These are phyloP conservation scores for Otatea glauca DNA, from an alignment of 176 grass and related monocot species.

Conservation along the genomic window DNA sequence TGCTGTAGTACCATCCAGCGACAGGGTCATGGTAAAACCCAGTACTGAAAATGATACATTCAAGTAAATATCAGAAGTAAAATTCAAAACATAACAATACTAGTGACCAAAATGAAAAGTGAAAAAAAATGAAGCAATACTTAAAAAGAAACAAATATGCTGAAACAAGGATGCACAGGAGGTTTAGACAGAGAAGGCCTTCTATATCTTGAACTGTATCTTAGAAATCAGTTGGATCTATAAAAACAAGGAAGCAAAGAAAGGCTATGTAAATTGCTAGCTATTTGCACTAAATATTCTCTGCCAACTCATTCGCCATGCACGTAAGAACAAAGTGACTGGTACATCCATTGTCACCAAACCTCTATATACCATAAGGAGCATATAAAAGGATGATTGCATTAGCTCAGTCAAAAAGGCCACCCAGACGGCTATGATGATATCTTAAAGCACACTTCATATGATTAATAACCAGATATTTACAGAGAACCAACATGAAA, in stretches of 20 bases:
- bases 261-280: neutral
- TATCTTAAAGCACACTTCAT: slow-evolving; percentile 27
- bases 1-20: slow-evolving; percentile 87
- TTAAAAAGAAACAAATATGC: neutral
- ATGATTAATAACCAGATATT: neutral
- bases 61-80: slow-evolving; percentile 22
- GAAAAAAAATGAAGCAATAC: neutral
- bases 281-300: neutral
- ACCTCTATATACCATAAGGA: neutral
- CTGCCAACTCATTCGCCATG: neutral
- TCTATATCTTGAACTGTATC: slow-evolving; percentile 18
- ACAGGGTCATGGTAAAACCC: slow-evolving; percentile 86
- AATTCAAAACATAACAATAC: neutral
- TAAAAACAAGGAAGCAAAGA: neutral
- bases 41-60: slow-evolving; percentile 60
- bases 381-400: slow-evolving; percentile 12
- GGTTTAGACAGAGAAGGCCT: neutral
- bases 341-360: neutral
- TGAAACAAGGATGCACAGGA: neutral
- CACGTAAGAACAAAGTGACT: slow-evolving; percentile 11
- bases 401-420: slow-evolving; percentile 7
- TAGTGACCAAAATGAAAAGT: neutral
- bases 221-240: neutral
- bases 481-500: neutral
- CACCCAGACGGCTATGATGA: slow-evolving; percentile 22